Percentiles rank a stretch among this genome's conserved stretches.
phyloP scores from a whole-genome alignment of 2,329 filamentous ascomycete species.

The Clarireedia hainanense region DNA sequence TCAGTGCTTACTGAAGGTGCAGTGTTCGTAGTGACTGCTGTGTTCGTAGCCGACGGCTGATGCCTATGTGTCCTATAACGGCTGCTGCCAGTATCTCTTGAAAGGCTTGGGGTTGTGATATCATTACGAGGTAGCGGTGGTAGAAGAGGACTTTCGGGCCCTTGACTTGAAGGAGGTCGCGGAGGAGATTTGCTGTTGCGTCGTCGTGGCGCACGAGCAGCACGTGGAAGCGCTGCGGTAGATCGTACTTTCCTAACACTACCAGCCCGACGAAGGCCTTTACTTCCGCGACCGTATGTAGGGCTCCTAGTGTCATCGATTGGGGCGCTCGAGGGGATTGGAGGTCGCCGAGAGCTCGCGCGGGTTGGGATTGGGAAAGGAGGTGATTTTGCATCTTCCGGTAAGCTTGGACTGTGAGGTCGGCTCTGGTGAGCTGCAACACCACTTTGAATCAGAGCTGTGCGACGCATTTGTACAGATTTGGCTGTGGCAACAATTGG shows the following conservation, averaged over 20 bases:
- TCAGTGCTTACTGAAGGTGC: slow-evolving; percentile 8
- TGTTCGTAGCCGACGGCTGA: slow-evolving; percentile 53
- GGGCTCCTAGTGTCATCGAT: slow-evolving; percentile 74
- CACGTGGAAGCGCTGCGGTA: slow-evolving; percentile 60
- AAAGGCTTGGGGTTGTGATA: slow-evolving; percentile 49
- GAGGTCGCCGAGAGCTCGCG: slow-evolving; percentile 74
- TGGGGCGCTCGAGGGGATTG: slow-evolving; percentile 52
- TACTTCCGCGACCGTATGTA: slow-evolving; percentile 51
- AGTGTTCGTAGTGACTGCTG: slow-evolving; percentile 29
- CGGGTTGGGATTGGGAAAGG: slow-evolving; percentile 89
- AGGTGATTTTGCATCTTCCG: slow-evolving; percentile 51
- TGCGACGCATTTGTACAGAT: slow-evolving; percentile 58
- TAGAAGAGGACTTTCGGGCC: slow-evolving; percentile 61
- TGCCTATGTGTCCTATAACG: slow-evolving; percentile 43
- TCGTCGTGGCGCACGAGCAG: slow-evolving; percentile 39
- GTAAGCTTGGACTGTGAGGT: slow-evolving; percentile 57
- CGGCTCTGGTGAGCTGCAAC: slow-evolving; percentile 60
- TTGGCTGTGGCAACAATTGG: slow-evolving; percentile 24
- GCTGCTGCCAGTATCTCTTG: slow-evolving; percentile 33
- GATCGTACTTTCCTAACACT: slow-evolving; percentile 81
- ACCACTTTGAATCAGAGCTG: slow-evolving; percentile 73
- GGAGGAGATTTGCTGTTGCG: slow-evolving; percentile 54
- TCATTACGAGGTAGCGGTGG: slow-evolving; percentile 68
- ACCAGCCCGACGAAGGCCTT: slow-evolving; percentile 44
- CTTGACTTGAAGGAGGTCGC: slow-evolving; percentile 59